A percentile compares a stretch with the other conserved stretches of the same genome.
These are phyloP conservation scores for Niebla homalea DNA, from an alignment of 495 filamentous ascomycete species.

Conservation along the genomic window DNA sequence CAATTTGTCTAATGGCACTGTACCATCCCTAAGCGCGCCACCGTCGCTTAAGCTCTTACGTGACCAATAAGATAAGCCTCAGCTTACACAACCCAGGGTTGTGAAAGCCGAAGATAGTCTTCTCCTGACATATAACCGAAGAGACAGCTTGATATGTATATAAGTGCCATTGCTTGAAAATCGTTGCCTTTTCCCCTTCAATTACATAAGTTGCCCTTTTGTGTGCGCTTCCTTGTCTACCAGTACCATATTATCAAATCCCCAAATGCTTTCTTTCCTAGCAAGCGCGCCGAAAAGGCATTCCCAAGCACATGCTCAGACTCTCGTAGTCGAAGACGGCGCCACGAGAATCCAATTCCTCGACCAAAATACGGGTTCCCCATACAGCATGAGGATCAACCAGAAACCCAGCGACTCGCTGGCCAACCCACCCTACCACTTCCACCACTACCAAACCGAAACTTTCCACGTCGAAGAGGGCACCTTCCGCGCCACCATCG, in stretches of 20 bases:
- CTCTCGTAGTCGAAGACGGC: conserved; percentile 3
- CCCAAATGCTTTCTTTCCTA: conserved; percentile 9
- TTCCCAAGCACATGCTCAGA: not conserved
- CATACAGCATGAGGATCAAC: not conserved
- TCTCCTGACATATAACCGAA: no score
- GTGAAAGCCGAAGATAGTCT: no score
- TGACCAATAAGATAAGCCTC: no score
- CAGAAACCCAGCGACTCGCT: conserved; percentile 1
- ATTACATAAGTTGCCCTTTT: not conserved
- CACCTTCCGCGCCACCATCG: conserved; percentile 3
- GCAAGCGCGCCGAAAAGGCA: not conserved
- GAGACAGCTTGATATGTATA: no score
- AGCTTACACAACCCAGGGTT: no score
- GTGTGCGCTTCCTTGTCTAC: not conserved
- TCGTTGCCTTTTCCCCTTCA: not conserved
- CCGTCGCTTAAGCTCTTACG: no score
- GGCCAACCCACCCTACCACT: conserved; percentile 8
- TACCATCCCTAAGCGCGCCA: no score
- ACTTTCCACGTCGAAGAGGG: conserved; percentile 4
- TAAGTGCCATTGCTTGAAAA: no score
- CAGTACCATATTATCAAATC: not conserved
- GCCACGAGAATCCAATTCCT: not conserved
- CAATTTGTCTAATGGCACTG: no score
- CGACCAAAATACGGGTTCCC: not conserved
- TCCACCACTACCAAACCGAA: conserved; percentile 9